These are phyloP conservation scores for Amanita jacksonii DNA, from an alignment of 768 basidiomycete genomes.

Conservation along the genomic window DNA sequence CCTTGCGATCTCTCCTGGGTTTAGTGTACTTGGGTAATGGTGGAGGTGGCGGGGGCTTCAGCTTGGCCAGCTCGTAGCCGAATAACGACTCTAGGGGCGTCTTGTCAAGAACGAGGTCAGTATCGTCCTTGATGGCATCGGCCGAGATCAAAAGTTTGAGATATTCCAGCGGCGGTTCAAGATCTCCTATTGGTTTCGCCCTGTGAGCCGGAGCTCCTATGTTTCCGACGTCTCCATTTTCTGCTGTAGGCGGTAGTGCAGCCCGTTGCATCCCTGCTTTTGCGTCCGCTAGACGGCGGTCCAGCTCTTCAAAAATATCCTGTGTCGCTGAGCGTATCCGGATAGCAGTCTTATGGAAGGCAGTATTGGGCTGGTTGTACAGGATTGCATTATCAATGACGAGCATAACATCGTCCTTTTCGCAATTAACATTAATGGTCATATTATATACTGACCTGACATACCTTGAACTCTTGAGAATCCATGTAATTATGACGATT, in stretches of 20 bases:
- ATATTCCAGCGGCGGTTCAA: slow-evolving; percentile 58
- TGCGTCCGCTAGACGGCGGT: slow-evolving; percentile 16
- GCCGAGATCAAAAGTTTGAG: slow-evolving; percentile 47
- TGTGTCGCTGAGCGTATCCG: slow-evolving; percentile 38
- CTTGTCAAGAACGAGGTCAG: slow-evolving; percentile 44
- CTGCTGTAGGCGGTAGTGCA: slow-evolving; percentile 1
- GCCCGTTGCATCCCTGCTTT: neutral
- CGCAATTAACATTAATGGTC: neutral
- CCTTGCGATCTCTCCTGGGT: slow-evolving; percentile 28
- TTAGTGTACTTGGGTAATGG: slow-evolving; percentile 30
- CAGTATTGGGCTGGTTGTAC: slow-evolving; percentile 75
- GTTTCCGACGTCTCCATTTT: neutral
- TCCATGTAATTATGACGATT: slow-evolving; percentile 80
- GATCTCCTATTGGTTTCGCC: slow-evolving; percentile 42
- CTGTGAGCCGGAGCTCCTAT: neutral
- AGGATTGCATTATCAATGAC: slow-evolving; percentile 79
- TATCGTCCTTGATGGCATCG: slow-evolving; percentile 41
- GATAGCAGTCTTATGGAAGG: slow-evolving; percentile 60
- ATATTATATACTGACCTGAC: slow-evolving; percentile 8
- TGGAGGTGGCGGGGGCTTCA: slow-evolving; percentile 46
- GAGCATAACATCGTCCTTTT: slow-evolving; percentile 70
- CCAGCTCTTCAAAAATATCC: slow-evolving; percentile 35
- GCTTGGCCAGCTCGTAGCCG: slow-evolving; percentile 50
- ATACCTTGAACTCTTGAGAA: slow-evolving; percentile 60
- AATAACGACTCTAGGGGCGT: slow-evolving; percentile 62